Base-by-base conservation (phyloP, 768 basidiomycete genomes). In the Kwoniella dejecticola region DNA sequence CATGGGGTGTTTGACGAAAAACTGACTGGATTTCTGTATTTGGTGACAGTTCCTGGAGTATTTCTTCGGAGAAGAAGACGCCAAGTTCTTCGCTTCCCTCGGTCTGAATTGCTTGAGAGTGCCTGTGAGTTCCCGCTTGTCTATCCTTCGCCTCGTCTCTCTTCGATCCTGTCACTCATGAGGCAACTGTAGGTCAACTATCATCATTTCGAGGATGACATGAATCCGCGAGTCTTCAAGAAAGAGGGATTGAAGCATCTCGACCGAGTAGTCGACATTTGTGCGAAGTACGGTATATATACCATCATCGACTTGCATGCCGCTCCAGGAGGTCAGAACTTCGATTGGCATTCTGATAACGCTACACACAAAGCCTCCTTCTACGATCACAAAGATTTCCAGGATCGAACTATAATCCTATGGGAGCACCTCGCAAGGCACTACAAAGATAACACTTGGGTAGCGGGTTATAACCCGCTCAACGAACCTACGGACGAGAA, bases 331-430 rank as follows among this genome's bases (percentile, higher is more conserved):
- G 79, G 77, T 15, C 78, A 80, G 46, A 80, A 77, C 55, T 62
- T 83, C 23, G 89, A 86, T 77, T 91, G 90, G 90, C 90, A 91
- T 76, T 82, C 83, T 19, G 89, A 90, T 73, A 50, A 67, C 2
- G 71, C 73, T 0, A 72, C 63, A n/a, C 52, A 66, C 48, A 73
- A 75, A 31, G 68, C 72, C 12, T 45, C 45, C 15, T 77, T 90
- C 82, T 91, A 88, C 88, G 84, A 83, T 50, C 88, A 91, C 82
- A 89, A 86, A 66, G 89, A 91, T 76, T 88, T 89, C 82, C 89
- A 90, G 75, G 88, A 91, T 77, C 85, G 89, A 1, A 78, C 83
- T 10, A 76, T 90, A 53, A 87, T 87, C 85, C 83, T 92, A 40
- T 91, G 90, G 90, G 83, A 82, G 36, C 81, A 89, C 70, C 82